Percentiles rank a stretch among this genome's conserved stretches.
These are phyloP conservation scores for Pinus tabuliformis DNA, from an alignment of 75 land plant genomes.

Conservation along the genomic window DNA sequence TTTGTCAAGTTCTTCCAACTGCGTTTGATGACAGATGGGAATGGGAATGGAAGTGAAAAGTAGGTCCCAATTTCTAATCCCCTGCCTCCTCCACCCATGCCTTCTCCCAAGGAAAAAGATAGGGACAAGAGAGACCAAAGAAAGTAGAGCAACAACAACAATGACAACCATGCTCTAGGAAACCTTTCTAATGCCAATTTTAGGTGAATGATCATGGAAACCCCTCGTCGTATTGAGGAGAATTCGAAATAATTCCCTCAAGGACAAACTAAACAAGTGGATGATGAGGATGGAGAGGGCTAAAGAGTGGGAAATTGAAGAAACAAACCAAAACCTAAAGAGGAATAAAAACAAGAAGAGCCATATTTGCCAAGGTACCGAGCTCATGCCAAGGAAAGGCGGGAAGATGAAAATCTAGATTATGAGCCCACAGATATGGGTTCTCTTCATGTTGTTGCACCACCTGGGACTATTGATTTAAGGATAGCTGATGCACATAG, in stretches of 20 bases:
- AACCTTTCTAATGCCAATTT: constrained; percentile 58
- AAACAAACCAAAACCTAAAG: too few species aligned
- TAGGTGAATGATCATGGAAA: constrained; percentile 53
- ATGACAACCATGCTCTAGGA: constrained; percentile 12
- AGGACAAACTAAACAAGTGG: too few species aligned
- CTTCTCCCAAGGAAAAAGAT: constrained; percentile 13
- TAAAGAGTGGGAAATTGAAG: too few species aligned
- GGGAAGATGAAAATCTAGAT: constrained; percentile 99
- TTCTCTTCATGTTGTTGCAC: constrained; percentile 93
- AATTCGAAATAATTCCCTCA: constrained; percentile 29
- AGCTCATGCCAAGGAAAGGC: constrained; percentile 94
- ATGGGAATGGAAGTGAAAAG: constrained; percentile 15
- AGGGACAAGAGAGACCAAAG: too few species aligned
- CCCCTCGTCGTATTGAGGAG: constrained; percentile 42
- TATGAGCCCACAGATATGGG: constrained; percentile 87
- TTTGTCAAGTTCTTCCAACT: too few species aligned
- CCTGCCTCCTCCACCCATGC: constrained; percentile 45
- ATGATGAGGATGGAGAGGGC: too few species aligned
- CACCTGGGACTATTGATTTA: constrained; percentile 89
- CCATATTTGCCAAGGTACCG: too few species aligned
- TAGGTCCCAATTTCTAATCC: constrained; percentile 51
- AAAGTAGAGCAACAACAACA: too few species aligned
- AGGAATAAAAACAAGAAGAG: too few species aligned
- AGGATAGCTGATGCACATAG: constrained; percentile 84
- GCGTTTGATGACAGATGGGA: background rate